Evolutionary conservation across 108 stramenopile genomes (phyloP).

Genomic region (Schizochytrium sp.): DNA sequence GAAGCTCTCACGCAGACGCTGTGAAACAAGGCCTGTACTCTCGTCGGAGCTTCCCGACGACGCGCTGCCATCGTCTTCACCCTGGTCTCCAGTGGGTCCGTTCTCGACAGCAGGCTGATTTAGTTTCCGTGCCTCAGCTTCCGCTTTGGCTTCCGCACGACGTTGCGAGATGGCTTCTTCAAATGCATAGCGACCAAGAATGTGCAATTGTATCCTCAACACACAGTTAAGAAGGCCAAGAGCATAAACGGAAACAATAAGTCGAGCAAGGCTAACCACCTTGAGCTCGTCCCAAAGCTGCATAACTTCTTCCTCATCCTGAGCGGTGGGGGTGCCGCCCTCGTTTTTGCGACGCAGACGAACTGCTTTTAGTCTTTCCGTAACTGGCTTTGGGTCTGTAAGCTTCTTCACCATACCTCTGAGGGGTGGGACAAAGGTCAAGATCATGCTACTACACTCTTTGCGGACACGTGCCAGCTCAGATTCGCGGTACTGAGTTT

Average conservation of each 20-base stretch:
- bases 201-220: slow-evolving; percentile 37
- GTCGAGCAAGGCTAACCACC: slow-evolving; percentile 45
- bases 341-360: slow-evolving; percentile 10
- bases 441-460: slow-evolving; percentile 48
- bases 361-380: slow-evolving; percentile 55
- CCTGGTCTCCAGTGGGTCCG: background rate
- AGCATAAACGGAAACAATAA: slow-evolving; percentile 31
- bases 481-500: slow-evolving; percentile 10
- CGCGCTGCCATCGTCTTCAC: background rate
- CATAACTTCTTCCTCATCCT: slow-evolving; percentile 47
- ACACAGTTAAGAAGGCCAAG: slow-evolving; percentile 28
- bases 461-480: slow-evolving; percentile 23
- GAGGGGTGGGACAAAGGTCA: slow-evolving; percentile 32
- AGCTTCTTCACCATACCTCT: slow-evolving; percentile 44
- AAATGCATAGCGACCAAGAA: slow-evolving; percentile 53
- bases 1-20: slow-evolving; percentile 37
- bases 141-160: background rate
- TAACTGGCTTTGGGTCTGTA: slow-evolving; percentile 57
- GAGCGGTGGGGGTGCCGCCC: background rate
- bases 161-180: slow-evolving; percentile 49
- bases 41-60: background rate
- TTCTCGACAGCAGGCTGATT: background rate
- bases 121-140: background rate
- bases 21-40: background rate
- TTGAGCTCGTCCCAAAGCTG: slow-evolving; percentile 60